Evolutionary conservation across 78 protist genomes (phyloP).

Genomic region (Emiliania huxleyi): DNA sequence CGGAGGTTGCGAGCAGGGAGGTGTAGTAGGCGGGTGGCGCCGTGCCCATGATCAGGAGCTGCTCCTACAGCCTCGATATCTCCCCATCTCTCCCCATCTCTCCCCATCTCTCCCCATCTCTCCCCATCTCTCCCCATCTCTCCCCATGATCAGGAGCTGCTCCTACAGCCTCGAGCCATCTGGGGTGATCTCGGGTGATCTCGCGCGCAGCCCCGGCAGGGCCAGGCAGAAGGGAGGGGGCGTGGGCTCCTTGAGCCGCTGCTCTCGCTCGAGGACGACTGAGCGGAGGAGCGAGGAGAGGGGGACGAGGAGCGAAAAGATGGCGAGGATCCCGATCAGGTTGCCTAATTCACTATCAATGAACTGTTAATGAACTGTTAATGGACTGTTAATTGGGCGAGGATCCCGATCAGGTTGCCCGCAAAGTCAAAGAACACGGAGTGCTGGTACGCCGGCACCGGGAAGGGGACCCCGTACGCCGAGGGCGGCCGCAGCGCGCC

Average conservation of each 20-base stretch:
- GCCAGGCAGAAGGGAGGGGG: no score
- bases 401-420: slow-evolving; percentile 12
- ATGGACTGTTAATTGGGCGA: no score
- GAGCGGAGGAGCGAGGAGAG: not conserved
- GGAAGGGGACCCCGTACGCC: not conserved
- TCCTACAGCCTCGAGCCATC: no score
- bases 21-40: not conserved
- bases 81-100: no score
- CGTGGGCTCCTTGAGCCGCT: not conserved
- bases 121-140: no score
- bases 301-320: not conserved
- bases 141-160: not conserved
- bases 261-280: not conserved
- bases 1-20: not conserved
- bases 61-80: not conserved
- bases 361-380: no score
- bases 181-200: no score
- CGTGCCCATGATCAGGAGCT: not conserved
- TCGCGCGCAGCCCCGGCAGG: no score
- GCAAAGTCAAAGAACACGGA: not conserved
- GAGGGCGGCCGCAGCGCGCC: not conserved
- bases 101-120: no score
- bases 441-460: not conserved
- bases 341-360: no score
- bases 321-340: not conserved